Percentiles rank a stretch among this genome's conserved stretches.
Evolutionary conservation across 1,284 basidiomycete genomes (phyloP).

Genomic region (Ceratobasidium sp.): DNA sequence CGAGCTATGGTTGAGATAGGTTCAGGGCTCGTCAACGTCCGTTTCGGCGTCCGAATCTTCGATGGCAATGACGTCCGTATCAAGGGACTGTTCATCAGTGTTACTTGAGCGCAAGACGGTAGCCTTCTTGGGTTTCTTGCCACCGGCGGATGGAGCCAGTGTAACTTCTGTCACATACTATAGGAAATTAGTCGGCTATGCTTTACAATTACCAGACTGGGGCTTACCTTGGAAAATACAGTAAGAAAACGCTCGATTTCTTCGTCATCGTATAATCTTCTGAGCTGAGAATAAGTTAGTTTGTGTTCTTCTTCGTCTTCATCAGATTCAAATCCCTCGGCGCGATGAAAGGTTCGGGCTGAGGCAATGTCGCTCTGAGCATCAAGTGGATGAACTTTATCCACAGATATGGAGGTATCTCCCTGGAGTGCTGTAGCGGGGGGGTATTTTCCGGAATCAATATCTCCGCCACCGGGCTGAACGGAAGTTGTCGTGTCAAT

Average conservation of each 20-base stretch:
- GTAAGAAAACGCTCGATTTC: conserved; percentile 39
- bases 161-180: conserved; percentile 34
- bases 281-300: conserved; percentile 19
- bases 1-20: conserved; percentile 6
- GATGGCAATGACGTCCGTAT: background rate
- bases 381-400: conserved; percentile 2
- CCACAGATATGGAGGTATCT: background rate
- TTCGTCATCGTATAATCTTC: conserved; percentile 39
- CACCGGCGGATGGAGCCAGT: conserved; percentile 1
- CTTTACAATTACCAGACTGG: conserved; percentile 8
- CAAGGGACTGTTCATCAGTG: background rate
- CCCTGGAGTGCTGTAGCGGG: background rate
- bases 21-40: conserved; percentile 29
- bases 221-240: conserved; percentile 37
- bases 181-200: background rate
- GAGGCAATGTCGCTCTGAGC: conserved; percentile 9
- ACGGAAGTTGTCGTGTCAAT: background rate
- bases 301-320: conserved; percentile 15
- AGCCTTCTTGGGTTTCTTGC: conserved; percentile 5
- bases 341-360: background rate
- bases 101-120: conserved; percentile 7
- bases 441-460: background rate
- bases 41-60: conserved; percentile 33
- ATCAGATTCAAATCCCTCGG: conserved; percentile 9
- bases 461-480: background rate